Evolutionary conservation across 768 basidiomycete species (phyloP).

Genomic region (Cytidiella melzeri): DNA sequence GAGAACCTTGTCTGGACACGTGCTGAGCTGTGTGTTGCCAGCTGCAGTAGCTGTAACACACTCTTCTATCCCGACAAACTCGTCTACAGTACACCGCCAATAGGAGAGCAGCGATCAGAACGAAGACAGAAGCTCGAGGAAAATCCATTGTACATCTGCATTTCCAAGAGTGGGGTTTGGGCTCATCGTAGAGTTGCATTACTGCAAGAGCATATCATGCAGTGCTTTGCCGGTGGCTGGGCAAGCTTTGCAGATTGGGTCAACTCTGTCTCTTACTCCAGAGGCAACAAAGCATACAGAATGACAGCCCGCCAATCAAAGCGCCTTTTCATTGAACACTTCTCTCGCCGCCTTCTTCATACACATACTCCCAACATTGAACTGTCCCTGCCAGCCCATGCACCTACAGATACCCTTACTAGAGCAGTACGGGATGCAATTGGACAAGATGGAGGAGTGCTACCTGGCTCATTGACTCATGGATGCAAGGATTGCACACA

Average conservation of each 20-base stretch:
- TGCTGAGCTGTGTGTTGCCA: background rate
- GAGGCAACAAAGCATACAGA: background rate
- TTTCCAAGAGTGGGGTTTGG: slow-evolving; percentile 4
- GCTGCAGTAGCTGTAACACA: background rate
- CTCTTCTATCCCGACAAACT: slow-evolving; percentile 4
- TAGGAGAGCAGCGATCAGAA: background rate
- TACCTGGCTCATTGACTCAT: background rate
- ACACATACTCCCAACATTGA: background rate
- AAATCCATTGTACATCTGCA: background rate
- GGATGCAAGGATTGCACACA: slow-evolving; percentile 5
- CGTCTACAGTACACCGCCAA: too few species aligned
- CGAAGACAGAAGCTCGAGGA: slow-evolving; percentile 1
- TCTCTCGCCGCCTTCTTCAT: background rate
- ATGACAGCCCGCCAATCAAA: slow-evolving; percentile 1
- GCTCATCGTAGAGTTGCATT: background rate
- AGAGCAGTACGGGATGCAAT: background rate
- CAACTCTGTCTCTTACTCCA: background rate
- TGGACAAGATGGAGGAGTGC: background rate
- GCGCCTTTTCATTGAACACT: slow-evolving; percentile 3
- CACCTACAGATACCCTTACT: background rate
- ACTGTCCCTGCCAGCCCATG: background rate
- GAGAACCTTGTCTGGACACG: background rate
- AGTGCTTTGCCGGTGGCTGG: background rate
- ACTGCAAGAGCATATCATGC: background rate
- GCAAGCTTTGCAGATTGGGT: background rate